A percentile compares a stretch with the other conserved stretches of the same genome.
phyloP scores from a whole-genome alignment of 2,329 filamentous ascomycete species.

The Zasmidium angulare region DNA sequence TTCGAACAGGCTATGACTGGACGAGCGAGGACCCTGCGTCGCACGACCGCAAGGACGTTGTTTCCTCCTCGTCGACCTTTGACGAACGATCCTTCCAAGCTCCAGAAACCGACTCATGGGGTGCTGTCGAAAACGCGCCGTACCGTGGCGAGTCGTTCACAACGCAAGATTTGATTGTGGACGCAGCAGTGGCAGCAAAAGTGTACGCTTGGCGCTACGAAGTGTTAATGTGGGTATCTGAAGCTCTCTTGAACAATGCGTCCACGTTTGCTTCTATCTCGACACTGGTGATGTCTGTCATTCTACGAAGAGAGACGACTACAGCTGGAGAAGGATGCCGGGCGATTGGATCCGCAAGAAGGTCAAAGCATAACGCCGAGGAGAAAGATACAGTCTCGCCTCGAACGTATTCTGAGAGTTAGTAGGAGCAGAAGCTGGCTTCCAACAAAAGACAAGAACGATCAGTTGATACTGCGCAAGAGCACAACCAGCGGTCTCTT shows the following conservation, averaged over 20 bases:
- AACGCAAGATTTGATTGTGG: background rate
- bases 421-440: no score
- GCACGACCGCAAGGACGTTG: background rate
- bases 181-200: background rate
- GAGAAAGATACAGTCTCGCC: no score
- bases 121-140: background rate
- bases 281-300: background rate
- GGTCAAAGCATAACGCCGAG: no score
- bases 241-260: background rate
- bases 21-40: no score
- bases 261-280: background rate
- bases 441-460: no score
- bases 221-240: background rate
- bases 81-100: background rate
- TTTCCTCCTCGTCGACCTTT: background rate
- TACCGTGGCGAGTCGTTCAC: background rate
- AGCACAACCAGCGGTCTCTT: no score
- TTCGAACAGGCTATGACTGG: no score
- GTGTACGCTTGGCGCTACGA: background rate
- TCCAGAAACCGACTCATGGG: background rate
- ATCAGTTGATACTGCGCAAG: no score
- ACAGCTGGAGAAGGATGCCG: background rate
- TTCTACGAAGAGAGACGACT: background rate
- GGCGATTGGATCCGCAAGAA: background rate
- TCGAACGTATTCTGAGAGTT: no score